phyloP scores from a whole-genome alignment of 257 asterid genomes.

The Solanum pennellii region DNA sequence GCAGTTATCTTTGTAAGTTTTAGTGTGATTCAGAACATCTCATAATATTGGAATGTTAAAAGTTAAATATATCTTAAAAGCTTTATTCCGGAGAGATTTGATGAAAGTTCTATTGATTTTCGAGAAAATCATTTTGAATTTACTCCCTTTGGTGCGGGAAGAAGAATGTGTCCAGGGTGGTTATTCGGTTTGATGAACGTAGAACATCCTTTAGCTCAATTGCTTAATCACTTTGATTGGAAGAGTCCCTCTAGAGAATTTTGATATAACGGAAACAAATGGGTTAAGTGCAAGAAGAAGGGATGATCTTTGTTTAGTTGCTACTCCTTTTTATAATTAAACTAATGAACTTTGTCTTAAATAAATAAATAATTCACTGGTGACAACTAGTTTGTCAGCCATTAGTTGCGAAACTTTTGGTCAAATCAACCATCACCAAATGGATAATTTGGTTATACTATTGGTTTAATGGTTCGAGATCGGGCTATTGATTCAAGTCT shows the following conservation, averaged over 20 bases:
- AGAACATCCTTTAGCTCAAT: not conserved
- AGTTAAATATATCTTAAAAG: not conserved
- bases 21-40: not conserved
- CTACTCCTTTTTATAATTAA: not conserved
- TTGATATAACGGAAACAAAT: not conserved
- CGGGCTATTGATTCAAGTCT: not conserved
- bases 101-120: not conserved
- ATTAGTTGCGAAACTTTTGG: no score
- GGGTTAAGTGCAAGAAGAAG: not conserved
- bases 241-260: not conserved
- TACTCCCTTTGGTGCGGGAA: constrained; percentile 17
- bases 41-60: not conserved
- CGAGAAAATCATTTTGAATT: constrained; percentile 5
- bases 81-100: constrained; percentile 12
- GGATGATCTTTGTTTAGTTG: not conserved
- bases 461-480: no score
- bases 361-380: not conserved
- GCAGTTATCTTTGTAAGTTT: not conserved
- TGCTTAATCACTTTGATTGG: not conserved
- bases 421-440: no score
- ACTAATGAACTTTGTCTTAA: not conserved
- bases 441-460: no score
- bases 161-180: constrained; percentile 11
- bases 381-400: no score
- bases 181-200: constrained; percentile 7